Base-by-base conservation (phyloP, 495 filamentous ascomycete species). In the Penicillium turbatum region DNA sequence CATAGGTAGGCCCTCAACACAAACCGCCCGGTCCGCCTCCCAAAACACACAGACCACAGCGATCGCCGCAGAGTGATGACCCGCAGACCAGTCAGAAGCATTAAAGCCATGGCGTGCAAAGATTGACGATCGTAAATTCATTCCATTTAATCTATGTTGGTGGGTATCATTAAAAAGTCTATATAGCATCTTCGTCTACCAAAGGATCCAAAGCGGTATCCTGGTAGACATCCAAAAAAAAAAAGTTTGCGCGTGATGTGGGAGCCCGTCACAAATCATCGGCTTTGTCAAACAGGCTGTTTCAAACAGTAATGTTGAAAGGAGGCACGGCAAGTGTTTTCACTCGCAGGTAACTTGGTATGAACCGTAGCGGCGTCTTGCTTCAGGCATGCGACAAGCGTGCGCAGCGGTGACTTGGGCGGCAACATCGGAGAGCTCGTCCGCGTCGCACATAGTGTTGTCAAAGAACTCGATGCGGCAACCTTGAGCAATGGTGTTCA, bases 401-500 rank as follows among this genome's bases (percentile, higher is more conserved):
- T 56, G 51, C 2, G 50, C 43, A 29, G 39, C 19, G n/a, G 29
- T 56, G 17, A 51, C 38, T 9, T 60, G 53, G 7, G 54, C 54
- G 0, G 59, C 54, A 11, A 65, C 16, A 36, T 57, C 62, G 4
- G 56, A 56, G 10, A 54, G 39, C 17, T 62, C 61, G 35, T 29
- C 51, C 29, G 37, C 30, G 19, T 67, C 64, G 54, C 64, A 67
- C 64, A 67, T 67, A 13, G 64, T 67, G 47, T 67, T 67, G 24
- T 67, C 64, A 34, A 54, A 67, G 35, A 65, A 65, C 38, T 67
- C 54, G 39, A 67, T 55, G 21, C 50, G 56, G 27, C 64, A 67
- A 21, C 61, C 59, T 1, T 55, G 53, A 5, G 53, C 40, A 13
- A 67, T 17, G 2, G 42, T 16, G 50, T 64, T 57, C 24, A 67